These are phyloP conservation scores for Fusarium sp. DNA, from an alignment of 2,329 filamentous ascomycete genomes.

Conservation along the genomic window DNA sequence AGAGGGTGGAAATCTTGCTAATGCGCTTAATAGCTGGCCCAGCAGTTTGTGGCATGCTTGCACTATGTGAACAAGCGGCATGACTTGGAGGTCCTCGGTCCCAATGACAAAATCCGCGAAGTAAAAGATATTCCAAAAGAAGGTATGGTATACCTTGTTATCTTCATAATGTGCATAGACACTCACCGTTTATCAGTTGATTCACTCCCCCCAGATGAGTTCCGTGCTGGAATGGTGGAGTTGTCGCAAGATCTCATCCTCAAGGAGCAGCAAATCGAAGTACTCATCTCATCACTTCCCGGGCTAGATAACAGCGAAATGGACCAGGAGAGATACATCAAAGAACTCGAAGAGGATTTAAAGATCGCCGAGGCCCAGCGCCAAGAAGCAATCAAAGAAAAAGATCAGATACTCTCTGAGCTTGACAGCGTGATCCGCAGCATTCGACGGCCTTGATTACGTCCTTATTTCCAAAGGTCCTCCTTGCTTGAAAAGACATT, in stretches of 20 bases:
- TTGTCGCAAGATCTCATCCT: conserved; percentile 78
- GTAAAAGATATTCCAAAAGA: conserved; percentile 64
- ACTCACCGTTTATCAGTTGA: conserved; percentile 57
- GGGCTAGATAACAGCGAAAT: conserved; percentile 81
- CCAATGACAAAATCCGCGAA: conserved; percentile 67
- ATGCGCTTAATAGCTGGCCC: conserved; percentile 62
- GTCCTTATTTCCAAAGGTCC: neutral
- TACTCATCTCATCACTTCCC: conserved; percentile 76
- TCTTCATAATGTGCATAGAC: no score
- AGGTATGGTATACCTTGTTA: conserved; percentile 48
- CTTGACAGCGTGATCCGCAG: conserved; percentile 69
- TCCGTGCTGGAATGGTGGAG: conserved; percentile 74
- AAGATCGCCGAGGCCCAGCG: conserved; percentile 69
- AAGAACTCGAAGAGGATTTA: conserved; percentile 71
- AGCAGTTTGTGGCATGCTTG: conserved; percentile 73
- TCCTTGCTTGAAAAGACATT: neutral
- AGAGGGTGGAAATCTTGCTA: neutral
- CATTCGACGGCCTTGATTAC: conserved; percentile 63
- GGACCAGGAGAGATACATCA: conserved; percentile 75
- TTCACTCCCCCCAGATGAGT: conserved; percentile 69
- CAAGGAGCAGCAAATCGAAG: conserved; percentile 85
- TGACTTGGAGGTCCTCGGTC: conserved; percentile 67
- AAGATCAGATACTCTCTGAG: conserved; percentile 66
- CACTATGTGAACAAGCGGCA: conserved; percentile 75
- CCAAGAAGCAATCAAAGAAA: conserved; percentile 70